Percentiles rank a stretch among this genome's conserved stretches.
Evolutionary conservation across 2,329 filamentous ascomycete species (phyloP).

Genomic region (Verticillium nonalfalfae): DNA sequence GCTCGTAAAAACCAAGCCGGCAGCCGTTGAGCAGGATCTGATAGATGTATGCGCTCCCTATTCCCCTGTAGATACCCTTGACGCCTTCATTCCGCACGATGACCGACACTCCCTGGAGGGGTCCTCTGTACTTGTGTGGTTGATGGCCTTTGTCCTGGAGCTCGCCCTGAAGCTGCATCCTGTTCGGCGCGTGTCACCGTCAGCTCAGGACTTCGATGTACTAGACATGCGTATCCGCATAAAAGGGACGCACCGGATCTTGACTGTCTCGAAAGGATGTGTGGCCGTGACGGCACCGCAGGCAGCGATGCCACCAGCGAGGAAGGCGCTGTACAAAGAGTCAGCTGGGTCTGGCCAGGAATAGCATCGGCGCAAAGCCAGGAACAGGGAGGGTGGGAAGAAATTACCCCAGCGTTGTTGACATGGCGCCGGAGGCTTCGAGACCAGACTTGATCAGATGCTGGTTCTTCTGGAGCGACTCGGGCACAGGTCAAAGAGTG

Average conservation of each 20-base stretch:
- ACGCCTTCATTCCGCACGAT: conserved; percentile 89
- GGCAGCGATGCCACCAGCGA: conserved; percentile 92
- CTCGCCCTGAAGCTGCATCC: conserved; percentile 94
- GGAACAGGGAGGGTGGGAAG: background rate
- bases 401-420: conserved; percentile 41
- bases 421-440: conserved; percentile 28
- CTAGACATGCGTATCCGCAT: background rate
- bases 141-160: conserved; percentile 81
- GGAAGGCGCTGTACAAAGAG: conserved; percentile 62
- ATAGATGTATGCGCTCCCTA: conserved; percentile 92
- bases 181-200: conserved; percentile 25
- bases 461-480: background rate
- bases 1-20: conserved; percentile 95
- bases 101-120: conserved; percentile 83
- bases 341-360: conserved; percentile 3
- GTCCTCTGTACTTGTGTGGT: conserved; percentile 82
- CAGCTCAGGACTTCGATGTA: background rate
- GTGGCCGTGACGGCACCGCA: conserved; percentile 97
- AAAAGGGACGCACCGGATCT: conserved; percentile 67
- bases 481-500: background rate
- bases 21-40: conserved; percentile 96
- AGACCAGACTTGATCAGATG: background rate
- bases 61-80: conserved; percentile 76
- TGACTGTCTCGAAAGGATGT: conserved; percentile 97
- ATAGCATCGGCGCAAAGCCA: background rate